Base-by-base conservation (phyloP, 768 basidiomycete genomes). In the Vararia minispora region DNA sequence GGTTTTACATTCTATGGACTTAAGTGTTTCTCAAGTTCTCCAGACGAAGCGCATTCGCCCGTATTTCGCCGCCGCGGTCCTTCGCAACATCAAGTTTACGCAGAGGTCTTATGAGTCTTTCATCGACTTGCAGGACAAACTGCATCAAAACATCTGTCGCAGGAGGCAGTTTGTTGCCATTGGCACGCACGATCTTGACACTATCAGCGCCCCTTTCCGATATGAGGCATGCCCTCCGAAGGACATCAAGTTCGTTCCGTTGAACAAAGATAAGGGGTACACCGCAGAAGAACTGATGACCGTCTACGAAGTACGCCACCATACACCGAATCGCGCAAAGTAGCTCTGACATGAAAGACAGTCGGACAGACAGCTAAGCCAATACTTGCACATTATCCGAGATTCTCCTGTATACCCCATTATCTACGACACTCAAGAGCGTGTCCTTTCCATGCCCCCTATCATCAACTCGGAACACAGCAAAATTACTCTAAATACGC, bases 51-150 rank as follows among this genome's bases (percentile, higher is more conserved):
- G 72, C 60, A 75, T 98, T 48, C 77, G 95, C 48, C 92, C 92
- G 1, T 80, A 76, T 62, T 91, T 97, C 52, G 90, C 89, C 5
- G 82, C 82, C 40, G 92, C 91, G 8, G 66, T 98, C 41, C 70
- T 99, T 33, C 85, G 95, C 46, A 84, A 92, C 52, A 62, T 97
- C 53, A 78, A 76, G 49, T 92, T 99, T 64, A 88, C 86, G 21
- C 76, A 76, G 29, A 69, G 72, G 36, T 90, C 87, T 27, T 98
- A 98, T 56, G 85, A 83, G 18, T 91, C 88, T 45, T 98, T 99
- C 74, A 94, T 99, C 50, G 95, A 98, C 55, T 65, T 99, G n/a
- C 95, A 99, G 63, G 95, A 99, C 56, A 99, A 98, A 60, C 69
- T 99, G 35, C 95, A 99, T 56, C 85, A 92, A 54, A 99, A 99